Evolutionary conservation across 495 filamentous ascomycete genomes (phyloP), one percentile per base, ranked within the genome.

Genomic region (Penicillium samsonianum): DNA sequence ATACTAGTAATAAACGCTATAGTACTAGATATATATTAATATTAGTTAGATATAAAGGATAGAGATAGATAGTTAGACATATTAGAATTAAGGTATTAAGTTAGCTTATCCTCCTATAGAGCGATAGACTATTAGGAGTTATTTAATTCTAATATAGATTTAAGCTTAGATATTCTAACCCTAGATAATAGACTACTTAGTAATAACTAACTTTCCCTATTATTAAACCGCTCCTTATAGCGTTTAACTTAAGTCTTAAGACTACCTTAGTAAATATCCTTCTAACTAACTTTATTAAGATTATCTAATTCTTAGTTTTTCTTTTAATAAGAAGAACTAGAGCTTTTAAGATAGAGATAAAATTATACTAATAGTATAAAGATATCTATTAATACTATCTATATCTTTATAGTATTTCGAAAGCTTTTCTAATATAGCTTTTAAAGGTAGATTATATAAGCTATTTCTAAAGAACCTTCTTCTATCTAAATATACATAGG

Each of bases 101-200:
- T 40, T 19, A 40, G 16, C 12, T 40, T 19, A 40, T 40, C n/a
- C 5, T 40, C 17, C 17, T 40, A 5, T 40, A 19, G n/a, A 38
- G 35, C 4, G 4, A 4, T 26, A 26, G 3, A 26, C 25, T 26
- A 26, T 0, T 3, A 4, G 3, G 25, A 26, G 25, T 38, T n/a
- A 16, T 38, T n/a, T n/a, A 16, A 17, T 5, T 16, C 14, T 41
- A 41, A 55, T 23, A 1, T 8, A 38, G 10, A 23, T 11, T 40
- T 40, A 22, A 51, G 28, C 49, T 38, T 14, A 20, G n/a, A 22
- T 31, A 50, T 30, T 2, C 46, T 33, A 51, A 22, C 20, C 26
- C 30, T 38, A 14, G 14, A 51, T 51, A 25, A 37, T 41, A 51
- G 14, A 40, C 33, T 40, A 51, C 26, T 23, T 51, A 35, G 23